These are phyloP conservation scores for Citrus hindsii DNA, from an alignment of 345 rosid species.

Conservation along the genomic window DNA sequence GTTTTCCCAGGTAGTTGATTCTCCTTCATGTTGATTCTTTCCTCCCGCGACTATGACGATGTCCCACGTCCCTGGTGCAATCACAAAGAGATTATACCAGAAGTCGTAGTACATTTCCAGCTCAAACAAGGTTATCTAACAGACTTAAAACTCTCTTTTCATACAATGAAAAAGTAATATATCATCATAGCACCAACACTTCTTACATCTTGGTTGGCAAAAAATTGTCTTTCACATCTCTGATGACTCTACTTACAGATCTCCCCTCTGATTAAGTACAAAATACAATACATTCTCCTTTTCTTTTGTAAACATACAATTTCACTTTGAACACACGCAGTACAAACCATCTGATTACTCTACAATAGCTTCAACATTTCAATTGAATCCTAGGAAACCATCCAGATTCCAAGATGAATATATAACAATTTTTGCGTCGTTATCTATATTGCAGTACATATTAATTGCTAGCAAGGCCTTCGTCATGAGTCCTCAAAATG, in stretches of 20 bases:
- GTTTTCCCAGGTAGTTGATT: too few relatives aligned
- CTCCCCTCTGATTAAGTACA: background rate
- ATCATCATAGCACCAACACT: background rate
- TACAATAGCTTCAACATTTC: background rate
- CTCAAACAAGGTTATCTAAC: background rate
- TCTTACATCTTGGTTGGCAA: background rate
- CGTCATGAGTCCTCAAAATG: slow-evolving; percentile 65
- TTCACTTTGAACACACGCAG: background rate
- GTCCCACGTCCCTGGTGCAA: background rate
- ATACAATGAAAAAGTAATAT: background rate
- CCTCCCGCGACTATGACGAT: background rate
- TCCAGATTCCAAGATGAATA: background rate
- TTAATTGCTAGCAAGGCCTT: background rate
- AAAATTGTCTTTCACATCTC: background rate
- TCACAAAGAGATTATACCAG: too few relatives aligned
- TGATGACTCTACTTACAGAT: background rate
- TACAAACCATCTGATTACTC: background rate
- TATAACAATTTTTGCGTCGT: slow-evolving; percentile 2
- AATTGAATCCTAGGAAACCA: background rate
- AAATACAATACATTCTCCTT: background rate
- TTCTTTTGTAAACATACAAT: background rate
- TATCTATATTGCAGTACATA: background rate
- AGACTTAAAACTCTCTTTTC: background rate
- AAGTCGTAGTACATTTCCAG: too few relatives aligned
- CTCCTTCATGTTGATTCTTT: too few relatives aligned